These are phyloP conservation scores for Kondoa malvinella DNA, from an alignment of 768 basidiomycete species.

Conservation along the genomic window DNA sequence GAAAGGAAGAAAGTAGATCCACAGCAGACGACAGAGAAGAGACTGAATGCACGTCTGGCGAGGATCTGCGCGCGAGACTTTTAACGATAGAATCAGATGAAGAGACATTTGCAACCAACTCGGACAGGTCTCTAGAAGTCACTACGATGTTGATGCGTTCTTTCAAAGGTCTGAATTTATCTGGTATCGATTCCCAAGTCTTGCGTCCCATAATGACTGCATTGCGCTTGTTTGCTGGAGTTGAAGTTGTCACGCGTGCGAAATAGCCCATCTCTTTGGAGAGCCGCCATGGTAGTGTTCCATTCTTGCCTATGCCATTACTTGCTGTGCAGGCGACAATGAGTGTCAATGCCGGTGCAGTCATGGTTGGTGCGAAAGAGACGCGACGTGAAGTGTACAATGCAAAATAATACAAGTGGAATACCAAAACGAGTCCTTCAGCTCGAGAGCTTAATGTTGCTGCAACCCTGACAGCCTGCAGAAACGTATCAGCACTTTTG, in stretches of 20 bases:
- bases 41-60: slow-evolving; percentile 13
- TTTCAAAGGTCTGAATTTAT: slow-evolving; percentile 60
- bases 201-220: slow-evolving; percentile 86
- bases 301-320: slow-evolving; percentile 71
- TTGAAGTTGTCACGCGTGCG: slow-evolving; percentile 52
- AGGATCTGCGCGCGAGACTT: slow-evolving; percentile 4
- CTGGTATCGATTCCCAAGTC: slow-evolving; percentile 93
- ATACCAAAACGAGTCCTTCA: too few species aligned
- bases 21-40: slow-evolving; percentile 20
- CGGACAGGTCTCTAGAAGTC: slow-evolving; percentile 44
- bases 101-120: slow-evolving; percentile 40
- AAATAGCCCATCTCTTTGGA: slow-evolving; percentile 85
- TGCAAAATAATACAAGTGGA: background rate
- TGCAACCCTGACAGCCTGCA: too few species aligned
- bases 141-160: slow-evolving; percentile 63
- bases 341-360: slow-evolving; percentile 43
- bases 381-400: background rate
- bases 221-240: slow-evolving; percentile 43
- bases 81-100: background rate
- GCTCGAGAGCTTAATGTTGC: too few species aligned
- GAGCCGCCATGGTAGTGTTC: slow-evolving; percentile 69
- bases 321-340: slow-evolving; percentile 77
- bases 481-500: too few species aligned
- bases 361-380: background rate
- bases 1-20: slow-evolving; percentile 15